Conservation (phyloP, 495 filamentous ascomycete species). For the Xylaria bambusicola region DNA sequence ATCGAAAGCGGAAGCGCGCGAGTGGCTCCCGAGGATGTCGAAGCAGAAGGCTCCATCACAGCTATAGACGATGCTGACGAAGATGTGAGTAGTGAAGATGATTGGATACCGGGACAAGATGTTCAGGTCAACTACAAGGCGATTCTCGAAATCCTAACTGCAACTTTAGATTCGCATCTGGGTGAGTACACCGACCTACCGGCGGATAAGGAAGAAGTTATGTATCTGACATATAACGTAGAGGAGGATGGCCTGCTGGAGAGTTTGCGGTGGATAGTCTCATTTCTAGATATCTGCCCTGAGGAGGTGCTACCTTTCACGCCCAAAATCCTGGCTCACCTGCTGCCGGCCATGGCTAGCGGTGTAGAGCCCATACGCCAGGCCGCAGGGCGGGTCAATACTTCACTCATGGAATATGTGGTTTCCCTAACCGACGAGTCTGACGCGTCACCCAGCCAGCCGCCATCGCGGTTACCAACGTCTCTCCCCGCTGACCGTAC, state of each 20-base stretch:
- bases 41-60: conserved; percentile 60
- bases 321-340: conserved; percentile 84
- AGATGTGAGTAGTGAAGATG: conserved; percentile 69
- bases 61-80: conserved; percentile 57
- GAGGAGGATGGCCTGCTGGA: conserved; percentile 91
- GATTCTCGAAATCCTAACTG: conserved; percentile 89
- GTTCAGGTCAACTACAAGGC: conserved; percentile 91
- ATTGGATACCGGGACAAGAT: conserved; percentile 97
- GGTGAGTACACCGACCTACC: conserved; percentile 50
- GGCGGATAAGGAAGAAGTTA: not conserved
- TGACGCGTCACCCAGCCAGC: conserved; percentile 43
- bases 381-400: conserved; percentile 86
- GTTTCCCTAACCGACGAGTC: conserved; percentile 83
- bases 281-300: conserved; percentile 94
- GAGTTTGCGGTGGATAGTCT: conserved; percentile 91
- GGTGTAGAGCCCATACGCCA: conserved; percentile 84
- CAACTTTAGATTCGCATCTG: conserved; percentile 80
- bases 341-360: conserved; percentile 93
- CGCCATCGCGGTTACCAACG: conserved; percentile 49
- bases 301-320: conserved; percentile 97
- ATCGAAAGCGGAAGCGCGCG: conserved; percentile 61
- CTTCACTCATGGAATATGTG: conserved; percentile 86
- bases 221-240: conserved; percentile 27
- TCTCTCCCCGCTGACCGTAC: conserved; percentile 54
- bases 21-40: conserved; percentile 43